Evolutionary conservation across 768 basidiomycete species (phyloP), one percentile per base, ranked within the genome.

Genomic region (Rubroboletus pulcherrimus): DNA sequence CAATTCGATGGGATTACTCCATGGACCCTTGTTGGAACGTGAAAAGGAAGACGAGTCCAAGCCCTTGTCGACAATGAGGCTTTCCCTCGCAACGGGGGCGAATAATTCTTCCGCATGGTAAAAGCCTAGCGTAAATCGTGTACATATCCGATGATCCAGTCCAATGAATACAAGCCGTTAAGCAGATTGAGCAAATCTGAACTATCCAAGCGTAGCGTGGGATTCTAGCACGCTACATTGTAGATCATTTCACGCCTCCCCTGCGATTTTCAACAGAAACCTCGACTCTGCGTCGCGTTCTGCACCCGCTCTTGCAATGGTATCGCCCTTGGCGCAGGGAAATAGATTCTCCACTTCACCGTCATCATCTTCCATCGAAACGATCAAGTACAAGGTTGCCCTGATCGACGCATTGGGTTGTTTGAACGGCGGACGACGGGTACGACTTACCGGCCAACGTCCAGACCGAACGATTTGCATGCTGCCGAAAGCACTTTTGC

Each of bases 391-490:
- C 40, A 71, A 7, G 21, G 54, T 59, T 26, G 67, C 62, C 17
- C 70, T 71, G 50, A 43, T 21, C 6, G 11, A 21, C 33, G 31
- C 2, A 40, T 5, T 15, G 8, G 14, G 37, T 35, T 24, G 33
- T 19, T 24, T 38, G 11, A 21, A 17, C 5, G n/a, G 21, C 8
- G 14, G 14, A 48, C 6, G 31, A 37, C 7, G 29, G 14, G 12
- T 5, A 24, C 14, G 35, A 57, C 71, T 29, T 34, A 72, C 69
- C 19, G 47, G 41, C n/a, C 51, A 2, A 24, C 29, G 33, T 70
- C 64, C 40, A 71, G 49, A 11, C 56, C 49, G 38, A 71, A 71
- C 26, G 70, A 73, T 35, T 58, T 73, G 61, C 70, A 71, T 24
- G 60, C 67, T 5, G 56, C 59, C 3, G 61, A 4, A 5, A 71